Evolutionary conservation across 2,329 filamentous ascomycete species (phyloP).

Genomic region (Fusarium poae): DNA sequence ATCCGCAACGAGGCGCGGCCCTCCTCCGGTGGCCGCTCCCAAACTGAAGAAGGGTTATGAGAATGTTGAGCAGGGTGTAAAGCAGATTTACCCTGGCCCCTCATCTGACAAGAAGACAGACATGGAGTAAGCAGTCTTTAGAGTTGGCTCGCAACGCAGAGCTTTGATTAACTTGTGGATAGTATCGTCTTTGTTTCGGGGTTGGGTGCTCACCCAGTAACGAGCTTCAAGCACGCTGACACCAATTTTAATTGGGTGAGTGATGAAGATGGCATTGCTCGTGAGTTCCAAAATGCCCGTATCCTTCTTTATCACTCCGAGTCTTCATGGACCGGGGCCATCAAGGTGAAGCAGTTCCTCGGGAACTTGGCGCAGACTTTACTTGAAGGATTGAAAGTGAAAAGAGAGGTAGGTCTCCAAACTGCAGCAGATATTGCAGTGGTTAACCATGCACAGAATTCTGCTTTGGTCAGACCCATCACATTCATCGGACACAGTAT

Average conservation of each 20-base stretch:
- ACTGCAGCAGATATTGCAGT: not conserved
- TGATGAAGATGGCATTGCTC: conserved; percentile 48
- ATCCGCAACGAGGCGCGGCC: conserved; percentile 43
- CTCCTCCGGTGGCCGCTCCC: conserved; percentile 28
- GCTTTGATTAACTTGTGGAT: not conserved
- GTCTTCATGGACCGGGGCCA: conserved; percentile 56
- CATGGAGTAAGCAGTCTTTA: conserved; percentile 49
- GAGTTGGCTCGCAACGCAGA: not conserved
- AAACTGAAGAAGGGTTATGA: conserved; percentile 54
- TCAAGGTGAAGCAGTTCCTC: conserved; percentile 59
- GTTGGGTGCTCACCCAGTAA: conserved; percentile 55
- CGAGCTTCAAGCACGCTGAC: conserved; percentile 56
- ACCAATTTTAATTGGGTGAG: conserved; percentile 59
- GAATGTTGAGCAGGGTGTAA: conserved; percentile 56
- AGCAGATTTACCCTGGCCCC: conserved; percentile 54
- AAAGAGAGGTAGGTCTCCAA: conserved; percentile 51
- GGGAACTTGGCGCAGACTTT: conserved; percentile 55
- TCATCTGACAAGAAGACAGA: conserved; percentile 49
- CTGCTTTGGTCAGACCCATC: conserved; percentile 52
- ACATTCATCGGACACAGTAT: conserved; percentile 60
- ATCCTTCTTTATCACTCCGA: conserved; percentile 59
- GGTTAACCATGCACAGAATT: conserved; percentile 2
- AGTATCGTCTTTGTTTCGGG: conserved; percentile 59
- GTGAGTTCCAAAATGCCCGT: conserved; percentile 57
- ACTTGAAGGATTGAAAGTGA: conserved; percentile 52